Evolutionary conservation across 192 early-diverging fungal species (phyloP), one percentile per base, ranked within the genome.

Genomic region (Kappamyces sp.): DNA sequence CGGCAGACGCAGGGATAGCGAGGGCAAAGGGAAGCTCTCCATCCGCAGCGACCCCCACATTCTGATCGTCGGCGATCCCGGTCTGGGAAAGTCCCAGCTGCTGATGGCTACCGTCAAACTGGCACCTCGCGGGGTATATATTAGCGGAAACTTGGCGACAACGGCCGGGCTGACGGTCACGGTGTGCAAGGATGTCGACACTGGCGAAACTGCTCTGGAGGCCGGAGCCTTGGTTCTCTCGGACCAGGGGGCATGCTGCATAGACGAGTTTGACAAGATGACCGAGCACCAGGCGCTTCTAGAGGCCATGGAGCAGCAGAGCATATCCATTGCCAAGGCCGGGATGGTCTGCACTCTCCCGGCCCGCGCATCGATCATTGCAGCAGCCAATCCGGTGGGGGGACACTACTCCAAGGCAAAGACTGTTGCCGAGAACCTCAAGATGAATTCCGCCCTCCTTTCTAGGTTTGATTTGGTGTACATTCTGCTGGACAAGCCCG

Each of bases 261-360:
- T 91, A 48, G 90, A 92, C 62, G 89, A 91, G 62, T 90, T 91
- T 73, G 88, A 91, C 65, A 91, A 88, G 60, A 83, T 88, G 71
- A 79, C 79, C 3, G 86, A 90, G 42, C 82, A 88, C 68, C 79
- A 82, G 63, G 83, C 89, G 15, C 62, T 92, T 30, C 64, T 90
- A 33, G 89, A 91, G 57, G 88, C 89, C 5, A 89, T 91, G 86
- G 85, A 88, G 57, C 87, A 90, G 60, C 88, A 90, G 63, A 84
- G 84, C 0, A 86, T 90, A 29, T 86, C 83, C 36, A 80, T 92
- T 55, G 83, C 86, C 30, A 89, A 92, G 62, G 83, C 86, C 11
- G 88, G 86, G 1, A 73, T 90, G 29, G 86, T 87, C 36, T 88
- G 87, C 65, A 88, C 74, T 7, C 60, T 91, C n/a, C 86, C 87